These are phyloP conservation scores for Jatropha multifida DNA, from an alignment of 441 rosid species.

Conservation along the genomic window DNA sequence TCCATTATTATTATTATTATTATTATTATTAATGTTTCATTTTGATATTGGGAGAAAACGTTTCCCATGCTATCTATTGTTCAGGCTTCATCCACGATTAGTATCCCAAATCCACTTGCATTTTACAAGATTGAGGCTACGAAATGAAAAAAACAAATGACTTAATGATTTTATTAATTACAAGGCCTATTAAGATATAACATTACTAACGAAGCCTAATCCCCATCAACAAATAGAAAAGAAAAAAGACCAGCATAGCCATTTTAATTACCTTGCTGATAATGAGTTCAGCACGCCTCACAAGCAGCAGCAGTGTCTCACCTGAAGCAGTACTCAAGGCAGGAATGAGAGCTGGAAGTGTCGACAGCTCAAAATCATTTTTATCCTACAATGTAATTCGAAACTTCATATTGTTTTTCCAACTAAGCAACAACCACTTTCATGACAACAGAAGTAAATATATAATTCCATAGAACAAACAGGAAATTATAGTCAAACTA, in stretches of 20 bases:
- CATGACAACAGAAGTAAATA: neutral
- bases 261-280: conserved; percentile 63
- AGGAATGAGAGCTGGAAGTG: conserved; percentile 93
- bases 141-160: neutral
- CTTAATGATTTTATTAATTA: neutral
- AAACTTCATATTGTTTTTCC: conserved; percentile 17
- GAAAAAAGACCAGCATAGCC: neutral
- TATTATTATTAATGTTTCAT: neutral
- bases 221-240: neutral
- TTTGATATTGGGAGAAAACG: neutral
- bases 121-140: neutral
- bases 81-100: neutral
- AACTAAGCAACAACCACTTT: neutral
- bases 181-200: neutral
- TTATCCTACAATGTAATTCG: conserved; percentile 57
- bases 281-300: conserved; percentile 87
- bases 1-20: neutral
- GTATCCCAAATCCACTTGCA: neutral
- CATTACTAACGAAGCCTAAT: neutral
- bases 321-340: conserved; percentile 88
- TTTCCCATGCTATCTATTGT: neutral
- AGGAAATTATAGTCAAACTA: neutral
- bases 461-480: neutral
- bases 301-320: conserved; percentile 79
- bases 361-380: conserved; percentile 79